phyloP scores from a whole-genome alignment of 1,139 yeast species.

The Taphrina betulina region DNA sequence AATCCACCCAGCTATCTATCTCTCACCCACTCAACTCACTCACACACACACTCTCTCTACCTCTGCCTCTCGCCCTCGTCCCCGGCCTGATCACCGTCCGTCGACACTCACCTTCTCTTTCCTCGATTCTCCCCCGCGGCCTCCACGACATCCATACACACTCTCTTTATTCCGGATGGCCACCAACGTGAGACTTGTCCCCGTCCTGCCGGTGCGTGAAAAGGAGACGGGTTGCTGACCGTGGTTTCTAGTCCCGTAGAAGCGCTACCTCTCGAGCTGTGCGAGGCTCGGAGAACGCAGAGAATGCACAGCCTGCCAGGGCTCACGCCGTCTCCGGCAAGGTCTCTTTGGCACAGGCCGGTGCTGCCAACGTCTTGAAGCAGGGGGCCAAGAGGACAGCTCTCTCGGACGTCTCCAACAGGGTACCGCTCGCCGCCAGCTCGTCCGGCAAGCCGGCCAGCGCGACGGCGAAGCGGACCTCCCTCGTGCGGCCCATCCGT shows the following conservation, averaged over 20 bases:
- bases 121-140: too few species aligned
- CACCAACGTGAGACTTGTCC: constrained; percentile 9
- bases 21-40: too few species aligned
- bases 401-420: constrained; percentile 38
- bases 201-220: not conserved
- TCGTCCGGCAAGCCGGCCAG: constrained; percentile 22
- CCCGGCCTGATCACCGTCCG: too few species aligned
- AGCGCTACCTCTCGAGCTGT: constrained; percentile 12
- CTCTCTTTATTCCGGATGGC: too few species aligned
- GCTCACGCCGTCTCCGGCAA: not conserved
- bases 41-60: too few species aligned
- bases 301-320: constrained; percentile 21
- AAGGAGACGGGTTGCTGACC: not conserved
- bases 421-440: constrained; percentile 1
- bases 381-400: constrained; percentile 38
- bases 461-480: not conserved
- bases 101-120: too few species aligned
- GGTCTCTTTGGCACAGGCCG: not conserved
- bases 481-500: constrained; percentile 35
- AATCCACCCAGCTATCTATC: too few species aligned
- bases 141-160: too few species aligned
- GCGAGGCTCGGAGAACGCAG: constrained; percentile 14
- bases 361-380: constrained; percentile 33
- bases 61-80: too few species aligned
- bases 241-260: constrained; percentile 12